These are phyloP conservation scores for Ophiostoma quercus DNA, from an alignment of 2,329 filamentous ascomycete species.

Conservation along the genomic window DNA sequence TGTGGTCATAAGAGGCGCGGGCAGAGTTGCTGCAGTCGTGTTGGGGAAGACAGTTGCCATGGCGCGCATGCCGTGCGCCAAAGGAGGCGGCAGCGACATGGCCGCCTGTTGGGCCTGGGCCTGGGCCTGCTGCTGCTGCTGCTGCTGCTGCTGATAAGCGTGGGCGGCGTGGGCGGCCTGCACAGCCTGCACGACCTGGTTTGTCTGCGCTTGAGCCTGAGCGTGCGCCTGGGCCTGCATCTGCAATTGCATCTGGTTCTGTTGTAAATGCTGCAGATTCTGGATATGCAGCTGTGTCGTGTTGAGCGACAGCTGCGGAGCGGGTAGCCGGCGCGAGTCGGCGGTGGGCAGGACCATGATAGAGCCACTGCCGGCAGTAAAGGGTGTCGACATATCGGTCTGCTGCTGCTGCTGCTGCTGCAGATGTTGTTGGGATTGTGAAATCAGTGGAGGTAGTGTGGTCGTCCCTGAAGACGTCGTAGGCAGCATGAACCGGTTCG, in stretches of 20 bases:
- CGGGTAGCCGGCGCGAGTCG: constrained; percentile 52
- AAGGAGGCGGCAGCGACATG: constrained; percentile 58
- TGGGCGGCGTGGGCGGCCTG: constrained; percentile 1
- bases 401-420: constrained; percentile 6
- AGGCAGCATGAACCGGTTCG: constrained; percentile 30
- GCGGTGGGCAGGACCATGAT: constrained; percentile 14
- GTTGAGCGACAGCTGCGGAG: constrained; percentile 66
- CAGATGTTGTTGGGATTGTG: not conserved
- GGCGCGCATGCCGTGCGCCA: constrained; percentile 58
- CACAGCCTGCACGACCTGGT: not conserved
- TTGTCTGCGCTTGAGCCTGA: not conserved
- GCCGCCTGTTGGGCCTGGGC: constrained; percentile 41
- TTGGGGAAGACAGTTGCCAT: constrained; percentile 65
- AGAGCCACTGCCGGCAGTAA: not conserved
- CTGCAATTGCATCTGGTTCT: not conserved
- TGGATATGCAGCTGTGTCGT: constrained; percentile 36
- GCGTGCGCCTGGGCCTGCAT: not conserved
- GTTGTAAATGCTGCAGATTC: not conserved
- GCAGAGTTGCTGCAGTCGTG: constrained; percentile 24
- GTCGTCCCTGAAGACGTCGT: not conserved
- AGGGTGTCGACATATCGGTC: not conserved
- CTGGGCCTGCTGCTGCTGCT: constrained; percentile 18
- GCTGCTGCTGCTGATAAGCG: constrained; percentile 15
- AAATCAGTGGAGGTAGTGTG: not conserved
- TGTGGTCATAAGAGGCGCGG: constrained; percentile 13